Evolutionary conservation across 306 rosid genomes (phyloP).

Genomic region (Glycine soja): DNA sequence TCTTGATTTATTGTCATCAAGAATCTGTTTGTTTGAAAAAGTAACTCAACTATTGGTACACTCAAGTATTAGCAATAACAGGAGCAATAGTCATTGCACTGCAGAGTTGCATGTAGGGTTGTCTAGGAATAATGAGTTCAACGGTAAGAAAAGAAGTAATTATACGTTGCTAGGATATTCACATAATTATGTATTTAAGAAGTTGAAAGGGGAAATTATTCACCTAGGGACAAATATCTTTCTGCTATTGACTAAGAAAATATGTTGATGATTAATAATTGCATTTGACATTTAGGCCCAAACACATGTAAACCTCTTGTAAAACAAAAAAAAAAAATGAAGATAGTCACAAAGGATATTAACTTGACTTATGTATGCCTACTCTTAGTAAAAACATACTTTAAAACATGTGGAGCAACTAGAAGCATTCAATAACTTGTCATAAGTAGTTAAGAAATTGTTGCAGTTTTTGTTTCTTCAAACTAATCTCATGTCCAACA

Average conservation of each 20-base stretch:
- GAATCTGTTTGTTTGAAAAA: not conserved
- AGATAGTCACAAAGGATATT: not conserved
- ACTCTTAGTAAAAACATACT: not conserved
- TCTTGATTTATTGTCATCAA: not conserved
- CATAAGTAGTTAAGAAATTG: not conserved
- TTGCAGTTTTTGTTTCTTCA: not conserved
- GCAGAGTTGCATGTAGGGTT: not conserved
- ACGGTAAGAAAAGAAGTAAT: conserved; percentile 1
- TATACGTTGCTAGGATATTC: not conserved
- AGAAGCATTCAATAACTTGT: not conserved
- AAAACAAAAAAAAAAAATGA: not conserved
- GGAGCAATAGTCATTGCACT: not conserved
- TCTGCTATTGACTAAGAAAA: not conserved
- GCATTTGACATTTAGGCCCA: not conserved
- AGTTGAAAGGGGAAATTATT: conserved; percentile 23
- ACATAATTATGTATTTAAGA: not conserved
- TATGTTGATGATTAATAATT: not conserved
- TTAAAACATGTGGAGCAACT: conserved; percentile 11
- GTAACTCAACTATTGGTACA: not conserved
- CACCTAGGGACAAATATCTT: not conserved
- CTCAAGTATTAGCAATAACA: not conserved
- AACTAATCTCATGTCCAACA: not conserved
- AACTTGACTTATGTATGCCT: not conserved
- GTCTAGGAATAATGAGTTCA: not conserved
- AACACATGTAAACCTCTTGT: not conserved